Conservation (phyloP, 2,329 filamentous ascomycete genomes). For the Fusarium xylarioides region DNA sequence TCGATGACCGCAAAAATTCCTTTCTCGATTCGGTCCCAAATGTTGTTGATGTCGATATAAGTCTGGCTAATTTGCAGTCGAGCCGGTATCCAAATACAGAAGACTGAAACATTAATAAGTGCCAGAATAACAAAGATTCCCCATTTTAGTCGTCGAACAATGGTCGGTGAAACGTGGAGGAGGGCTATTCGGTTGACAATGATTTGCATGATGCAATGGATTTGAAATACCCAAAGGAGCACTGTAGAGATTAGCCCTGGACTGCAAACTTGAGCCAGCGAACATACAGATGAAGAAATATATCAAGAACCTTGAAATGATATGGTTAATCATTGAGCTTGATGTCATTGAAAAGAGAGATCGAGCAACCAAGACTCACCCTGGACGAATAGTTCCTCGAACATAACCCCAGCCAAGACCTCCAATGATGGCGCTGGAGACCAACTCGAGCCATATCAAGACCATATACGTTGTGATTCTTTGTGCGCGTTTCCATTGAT, state of each 20-base stretch:
- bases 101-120: conserved; percentile 59
- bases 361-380: conserved; percentile 18
- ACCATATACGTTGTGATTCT: conserved; percentile 50
- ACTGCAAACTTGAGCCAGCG: background rate
- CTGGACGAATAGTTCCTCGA: conserved; percentile 42
- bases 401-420: conserved; percentile 50
- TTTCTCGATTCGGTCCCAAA: conserved; percentile 62
- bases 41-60: conserved; percentile 54
- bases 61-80: conserved; percentile 51
- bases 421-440: conserved; percentile 47
- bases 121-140: conserved; percentile 52
- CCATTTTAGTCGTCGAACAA: conserved; percentile 54
- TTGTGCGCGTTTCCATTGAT: conserved; percentile 45
- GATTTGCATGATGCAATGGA: conserved; percentile 58
- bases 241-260: conserved; percentile 39
- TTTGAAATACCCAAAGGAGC: conserved; percentile 49
- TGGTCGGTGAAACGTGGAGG: conserved; percentile 51
- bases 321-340: conserved; percentile 1
- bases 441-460: conserved; percentile 53
- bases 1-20: conserved; percentile 58
- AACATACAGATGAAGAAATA: conserved; percentile 37
- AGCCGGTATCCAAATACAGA: conserved; percentile 61
- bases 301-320: conserved; percentile 42
- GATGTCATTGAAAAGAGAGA: background rate
- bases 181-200: conserved; percentile 61